Conservation (phyloP, 805 yeast genomes). For the Yamadazyma phyllophila region DNA sequence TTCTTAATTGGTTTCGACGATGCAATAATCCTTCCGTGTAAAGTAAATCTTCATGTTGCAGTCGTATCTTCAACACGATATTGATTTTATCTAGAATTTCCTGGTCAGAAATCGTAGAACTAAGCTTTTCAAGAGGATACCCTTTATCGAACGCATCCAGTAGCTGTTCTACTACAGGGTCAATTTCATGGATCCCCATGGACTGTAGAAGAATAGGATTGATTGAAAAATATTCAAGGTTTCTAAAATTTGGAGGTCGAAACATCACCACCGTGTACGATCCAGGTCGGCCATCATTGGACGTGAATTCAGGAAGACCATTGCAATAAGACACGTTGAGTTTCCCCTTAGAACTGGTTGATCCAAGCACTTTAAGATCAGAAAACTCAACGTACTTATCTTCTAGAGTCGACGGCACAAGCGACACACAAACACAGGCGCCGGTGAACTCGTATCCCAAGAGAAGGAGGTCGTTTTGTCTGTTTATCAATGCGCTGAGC, state of each 20-base stretch:
- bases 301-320: background rate
- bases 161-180: background rate
- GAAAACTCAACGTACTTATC: background rate
- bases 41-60: conserved; percentile 1
- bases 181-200: conserved; percentile 22
- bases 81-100: conserved; percentile 33
- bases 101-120: conserved; percentile 27
- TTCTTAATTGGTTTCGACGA: too few relatives aligned
- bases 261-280: conserved; percentile 36
- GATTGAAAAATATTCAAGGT: conserved; percentile 74
- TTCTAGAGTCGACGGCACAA: background rate
- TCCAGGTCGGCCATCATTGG: background rate
- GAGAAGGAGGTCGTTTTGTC: conserved; percentile 1
- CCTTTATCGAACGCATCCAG: background rate
- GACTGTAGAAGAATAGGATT: conserved; percentile 69
- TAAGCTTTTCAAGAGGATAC: background rate
- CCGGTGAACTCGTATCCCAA: conserved; percentile 9
- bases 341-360: background rate
- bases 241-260: conserved; percentile 66
- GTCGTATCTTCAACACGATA: conserved; percentile 22
- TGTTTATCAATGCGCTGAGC: conserved; percentile 7
- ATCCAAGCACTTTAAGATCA: conserved; percentile 2
- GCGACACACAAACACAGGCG: conserved; percentile 7
- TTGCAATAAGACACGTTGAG: background rate
- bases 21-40: background rate